Conservation (phyloP, 805 yeast genomes). For the Candida fluviatilis region DNA sequence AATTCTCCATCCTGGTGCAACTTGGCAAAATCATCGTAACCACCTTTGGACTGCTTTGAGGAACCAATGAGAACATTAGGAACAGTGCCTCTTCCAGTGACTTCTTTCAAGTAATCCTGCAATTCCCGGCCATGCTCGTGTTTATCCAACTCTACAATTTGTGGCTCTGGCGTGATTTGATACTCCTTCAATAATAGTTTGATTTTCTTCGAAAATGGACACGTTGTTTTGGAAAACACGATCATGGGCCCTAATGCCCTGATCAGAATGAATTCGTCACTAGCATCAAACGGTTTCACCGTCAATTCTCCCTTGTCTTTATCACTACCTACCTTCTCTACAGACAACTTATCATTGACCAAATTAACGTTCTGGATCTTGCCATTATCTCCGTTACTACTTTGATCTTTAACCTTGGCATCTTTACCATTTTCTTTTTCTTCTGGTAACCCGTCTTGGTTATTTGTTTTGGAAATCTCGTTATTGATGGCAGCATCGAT, state of each 20-base stretch:
- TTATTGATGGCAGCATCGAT: constrained; percentile 38
- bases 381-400: constrained; percentile 1
- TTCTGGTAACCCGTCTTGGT: neutral
- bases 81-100: constrained; percentile 81
- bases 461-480: constrained; percentile 24
- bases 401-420: neutral
- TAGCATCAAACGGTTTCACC: constrained; percentile 27
- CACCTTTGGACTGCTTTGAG: constrained; percentile 64
- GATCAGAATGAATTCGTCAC: constrained; percentile 47
- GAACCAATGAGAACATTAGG: constrained; percentile 83
- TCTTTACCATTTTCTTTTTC: constrained; percentile 1
- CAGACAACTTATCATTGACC: constrained; percentile 2
- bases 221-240: constrained; percentile 50
- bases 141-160: constrained; percentile 76
- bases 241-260: constrained; percentile 61
- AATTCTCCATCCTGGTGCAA: constrained; percentile 58
- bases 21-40: constrained; percentile 73
- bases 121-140: constrained; percentile 73
- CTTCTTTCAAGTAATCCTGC: constrained; percentile 63
- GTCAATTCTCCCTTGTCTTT: constrained; percentile 1
- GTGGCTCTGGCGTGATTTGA: constrained; percentile 66
- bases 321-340: constrained; percentile 7
- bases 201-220: constrained; percentile 75
- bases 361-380: neutral
- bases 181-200: constrained; percentile 65